Conservation (phyloP, 345 rosid genomes). For the Acer yangbiense region DNA sequence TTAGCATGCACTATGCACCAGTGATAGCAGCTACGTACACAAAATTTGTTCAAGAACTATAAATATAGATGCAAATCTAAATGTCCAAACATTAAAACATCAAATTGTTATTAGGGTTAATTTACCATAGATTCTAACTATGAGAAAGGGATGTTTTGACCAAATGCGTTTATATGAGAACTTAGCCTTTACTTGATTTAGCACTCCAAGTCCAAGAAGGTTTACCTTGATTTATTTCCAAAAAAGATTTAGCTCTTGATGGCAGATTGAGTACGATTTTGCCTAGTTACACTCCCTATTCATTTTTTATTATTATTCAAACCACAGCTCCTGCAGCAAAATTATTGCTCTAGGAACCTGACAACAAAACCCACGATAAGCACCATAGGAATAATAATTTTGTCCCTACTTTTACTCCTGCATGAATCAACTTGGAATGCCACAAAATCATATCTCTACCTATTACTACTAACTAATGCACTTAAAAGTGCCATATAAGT, state of each 20-base stretch:
- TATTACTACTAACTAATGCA: slow-evolving; percentile 2
- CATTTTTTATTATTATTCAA: no score
- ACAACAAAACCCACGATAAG: not conserved
- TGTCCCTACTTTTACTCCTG: not conserved
- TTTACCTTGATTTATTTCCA: not conserved
- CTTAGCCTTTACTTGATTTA: not conserved
- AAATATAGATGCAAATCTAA: no score
- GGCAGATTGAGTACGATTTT: not conserved
- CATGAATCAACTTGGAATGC: not conserved
- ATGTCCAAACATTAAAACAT: not conserved
- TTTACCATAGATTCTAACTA: not conserved
- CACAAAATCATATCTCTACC: slow-evolving; percentile 5
- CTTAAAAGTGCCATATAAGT: not conserved
- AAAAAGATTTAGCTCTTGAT: not conserved
- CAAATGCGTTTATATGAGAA: not conserved
- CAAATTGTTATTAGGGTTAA: not conserved
- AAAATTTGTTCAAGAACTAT: not conserved
- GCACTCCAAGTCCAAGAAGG: not conserved
- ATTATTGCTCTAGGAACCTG: not conserved
- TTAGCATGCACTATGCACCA: not conserved
- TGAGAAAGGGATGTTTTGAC: not conserved
- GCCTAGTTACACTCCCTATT: not conserved
- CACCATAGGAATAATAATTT: not conserved
- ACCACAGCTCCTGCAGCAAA: not conserved
- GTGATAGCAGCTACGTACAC: not conserved